Percentiles rank a stretch among this genome's conserved stretches.
Conservation (phyloP, 148 eudicot species). For the Dianthus caryophyllus region DNA sequence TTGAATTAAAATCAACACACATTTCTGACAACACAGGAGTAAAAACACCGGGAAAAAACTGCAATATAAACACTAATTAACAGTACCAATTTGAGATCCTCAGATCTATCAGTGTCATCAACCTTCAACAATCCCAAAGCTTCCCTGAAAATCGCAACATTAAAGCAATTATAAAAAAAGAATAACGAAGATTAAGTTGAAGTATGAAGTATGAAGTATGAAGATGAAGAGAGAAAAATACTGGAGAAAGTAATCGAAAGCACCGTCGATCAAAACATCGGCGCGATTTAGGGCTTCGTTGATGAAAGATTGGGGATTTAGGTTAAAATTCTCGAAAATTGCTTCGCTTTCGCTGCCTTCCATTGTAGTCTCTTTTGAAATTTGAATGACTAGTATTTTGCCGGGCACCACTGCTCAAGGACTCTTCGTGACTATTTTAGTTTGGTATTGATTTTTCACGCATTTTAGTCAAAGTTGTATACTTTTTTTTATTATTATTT, state of each 20-base stretch:
- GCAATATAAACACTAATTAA: not conserved
- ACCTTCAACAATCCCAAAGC: slow-evolving; percentile 44
- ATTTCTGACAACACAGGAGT: slow-evolving; percentile 1
- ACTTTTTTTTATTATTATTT: no score
- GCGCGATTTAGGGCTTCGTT: slow-evolving; percentile 60
- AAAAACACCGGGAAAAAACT: not conserved
- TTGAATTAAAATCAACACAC: not conserved
- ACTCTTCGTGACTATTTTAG: no score
- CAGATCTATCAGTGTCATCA: slow-evolving; percentile 47
- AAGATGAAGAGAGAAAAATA: slow-evolving; percentile 25
- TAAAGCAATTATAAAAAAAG: not conserved
- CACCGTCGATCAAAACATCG: slow-evolving; percentile 56
- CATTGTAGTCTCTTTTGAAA: slow-evolving; percentile 24
- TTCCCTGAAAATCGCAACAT: slow-evolving; percentile 33
- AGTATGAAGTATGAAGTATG: not conserved
- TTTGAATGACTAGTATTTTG: no score
- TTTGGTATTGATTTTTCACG: no score
- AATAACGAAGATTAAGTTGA: slow-evolving; percentile 4
- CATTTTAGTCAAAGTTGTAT: no score
- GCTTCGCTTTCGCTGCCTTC: slow-evolving; percentile 52
- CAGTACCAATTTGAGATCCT: slow-evolving; percentile 49
- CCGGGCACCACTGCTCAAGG: no score
- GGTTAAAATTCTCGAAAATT: slow-evolving; percentile 56
- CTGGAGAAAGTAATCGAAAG: slow-evolving; percentile 64
- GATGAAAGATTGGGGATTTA: slow-evolving; percentile 75